Evolutionary conservation across 2,329 filamentous ascomycete species (phyloP), one percentile per base, ranked within the genome.

Genomic region (Leptographium radiaticola): DNA sequence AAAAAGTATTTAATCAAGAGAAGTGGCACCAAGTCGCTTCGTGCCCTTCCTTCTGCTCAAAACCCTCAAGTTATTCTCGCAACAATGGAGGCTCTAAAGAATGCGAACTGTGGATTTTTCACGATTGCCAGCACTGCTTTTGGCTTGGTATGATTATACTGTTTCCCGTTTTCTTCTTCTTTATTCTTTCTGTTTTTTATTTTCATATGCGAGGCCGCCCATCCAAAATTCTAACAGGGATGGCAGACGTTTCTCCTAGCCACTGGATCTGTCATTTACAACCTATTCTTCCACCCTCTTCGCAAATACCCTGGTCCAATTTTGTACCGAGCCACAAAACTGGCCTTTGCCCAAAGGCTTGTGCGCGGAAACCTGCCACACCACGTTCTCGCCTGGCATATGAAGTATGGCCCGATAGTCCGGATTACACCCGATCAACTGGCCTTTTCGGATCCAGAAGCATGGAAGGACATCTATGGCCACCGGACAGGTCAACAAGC

Each of bases 341-440:
- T 56, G 16, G 53, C 39, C 20, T 55, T 36, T 13, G 38, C 45
- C 20, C 15, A 20, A 31, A n/a, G 33, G 10, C 40, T 52, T 13
- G 3, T 52, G 7, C 30, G 50, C 2, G 61, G 61, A 39, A 49
- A 52, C 5, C 53, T 60, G 33, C 46, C 58, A n/a, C 55, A 56
- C 36, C 56, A 60, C 43, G 56, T 62, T 15, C 53, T 57, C 8
- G 40, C 46, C 18, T 47, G 56, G 38, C 57, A 59, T 43, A 16
- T 51, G 6, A 36, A 64, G 49, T 70, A 70, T 52, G 71, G 71
- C 9, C 60, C 62, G 2, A 63, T 75, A 1, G 67, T 75, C 15
- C 70, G 73, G 8, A 58, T 71, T 33, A 65, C 64, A 3, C 72
- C 72, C 0, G 63, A 70, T 47, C 67, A 73, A 55, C 62, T 75